Conservation (phyloP, 2,329 filamentous ascomycete species). For the Colletotrichum eleusines region DNA sequence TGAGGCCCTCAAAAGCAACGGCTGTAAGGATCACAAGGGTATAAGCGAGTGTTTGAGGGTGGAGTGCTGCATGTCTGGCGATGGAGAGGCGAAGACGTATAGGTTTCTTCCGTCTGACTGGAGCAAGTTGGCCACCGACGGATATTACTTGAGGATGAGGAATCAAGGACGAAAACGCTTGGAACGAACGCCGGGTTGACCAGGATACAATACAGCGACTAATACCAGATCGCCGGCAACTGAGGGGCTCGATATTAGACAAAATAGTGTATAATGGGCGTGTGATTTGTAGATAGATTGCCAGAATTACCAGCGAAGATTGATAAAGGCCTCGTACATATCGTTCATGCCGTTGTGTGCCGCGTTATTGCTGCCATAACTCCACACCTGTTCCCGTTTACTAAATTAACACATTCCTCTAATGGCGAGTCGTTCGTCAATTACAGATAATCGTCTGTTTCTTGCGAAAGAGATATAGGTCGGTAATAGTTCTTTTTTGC, state of each 20-base stretch:
- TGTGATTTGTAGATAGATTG: background rate
- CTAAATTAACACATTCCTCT: rapidly evolving
- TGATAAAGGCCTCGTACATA: no score
- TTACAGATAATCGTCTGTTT: background rate
- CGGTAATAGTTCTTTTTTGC: background rate
- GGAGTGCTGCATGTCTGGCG: background rate
- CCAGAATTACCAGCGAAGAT: background rate
- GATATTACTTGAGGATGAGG: background rate
- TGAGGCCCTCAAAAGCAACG: background rate
- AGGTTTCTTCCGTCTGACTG: background rate
- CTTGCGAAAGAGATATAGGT: background rate
- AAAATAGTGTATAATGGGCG: background rate
- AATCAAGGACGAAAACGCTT: background rate
- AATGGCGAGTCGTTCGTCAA: rapidly evolving
- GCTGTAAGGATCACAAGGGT: background rate
- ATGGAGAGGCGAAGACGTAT: background rate
- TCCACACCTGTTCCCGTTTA: background rate
- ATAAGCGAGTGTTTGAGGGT: background rate
- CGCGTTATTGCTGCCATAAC: background rate
- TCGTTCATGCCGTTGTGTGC: background rate
- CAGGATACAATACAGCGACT: background rate
- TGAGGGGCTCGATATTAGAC: background rate
- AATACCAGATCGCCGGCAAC: background rate
- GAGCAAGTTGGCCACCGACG: background rate
- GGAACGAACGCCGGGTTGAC: background rate